A percentile compares a stretch with the other conserved stretches of the same genome.
Conservation (phyloP, 2,329 filamentous ascomycete species). For the Arthroderma uncinatum region DNA sequence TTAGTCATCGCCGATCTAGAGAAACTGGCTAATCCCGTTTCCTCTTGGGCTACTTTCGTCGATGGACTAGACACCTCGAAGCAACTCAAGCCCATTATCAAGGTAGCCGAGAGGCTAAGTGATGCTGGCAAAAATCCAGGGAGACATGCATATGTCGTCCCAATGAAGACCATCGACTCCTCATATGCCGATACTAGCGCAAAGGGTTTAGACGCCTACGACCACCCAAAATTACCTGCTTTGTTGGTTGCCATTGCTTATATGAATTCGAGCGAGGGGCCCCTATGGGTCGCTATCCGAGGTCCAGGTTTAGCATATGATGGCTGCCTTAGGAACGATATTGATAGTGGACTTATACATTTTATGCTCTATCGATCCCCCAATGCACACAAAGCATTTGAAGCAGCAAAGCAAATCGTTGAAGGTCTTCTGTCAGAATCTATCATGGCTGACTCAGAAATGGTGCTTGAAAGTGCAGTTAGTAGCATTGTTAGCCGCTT, state of each 20-base stretch:
- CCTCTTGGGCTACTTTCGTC: slow-evolving; percentile 61
- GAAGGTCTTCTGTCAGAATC: slow-evolving; percentile 61
- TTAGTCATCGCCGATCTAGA: slow-evolving; percentile 72
- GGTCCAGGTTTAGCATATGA: slow-evolving; percentile 92
- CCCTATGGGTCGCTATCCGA: slow-evolving; percentile 84
- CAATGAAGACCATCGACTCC: slow-evolving; percentile 85
- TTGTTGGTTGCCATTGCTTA: slow-evolving; percentile 83
- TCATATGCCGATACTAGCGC: slow-evolving; percentile 73
- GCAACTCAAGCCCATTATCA: slow-evolving; percentile 58
- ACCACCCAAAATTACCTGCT: slow-evolving; percentile 67
- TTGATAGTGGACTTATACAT: slow-evolving; percentile 68
- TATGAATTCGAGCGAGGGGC: slow-evolving; percentile 85
- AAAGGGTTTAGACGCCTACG: slow-evolving; percentile 61
- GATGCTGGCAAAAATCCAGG: slow-evolving; percentile 65
- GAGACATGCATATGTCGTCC: slow-evolving; percentile 64
- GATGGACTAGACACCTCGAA: slow-evolving; percentile 42
- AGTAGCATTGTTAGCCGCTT: slow-evolving; percentile 77
- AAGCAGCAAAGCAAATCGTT: slow-evolving; percentile 63
- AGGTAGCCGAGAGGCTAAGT: slow-evolving; percentile 60
- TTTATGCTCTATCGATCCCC: slow-evolving; percentile 86
- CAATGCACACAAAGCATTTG: slow-evolving; percentile 75
- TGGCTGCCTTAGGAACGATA: slow-evolving; percentile 62
- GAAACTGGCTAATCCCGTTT: slow-evolving; percentile 63
- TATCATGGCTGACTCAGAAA: slow-evolving; percentile 62
- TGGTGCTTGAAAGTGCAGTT: slow-evolving; percentile 72